Evolutionary conservation across 1,284 basidiomycete species (phyloP), one percentile per base, ranked within the genome.

Genomic region (Psilocybe mexicana): DNA sequence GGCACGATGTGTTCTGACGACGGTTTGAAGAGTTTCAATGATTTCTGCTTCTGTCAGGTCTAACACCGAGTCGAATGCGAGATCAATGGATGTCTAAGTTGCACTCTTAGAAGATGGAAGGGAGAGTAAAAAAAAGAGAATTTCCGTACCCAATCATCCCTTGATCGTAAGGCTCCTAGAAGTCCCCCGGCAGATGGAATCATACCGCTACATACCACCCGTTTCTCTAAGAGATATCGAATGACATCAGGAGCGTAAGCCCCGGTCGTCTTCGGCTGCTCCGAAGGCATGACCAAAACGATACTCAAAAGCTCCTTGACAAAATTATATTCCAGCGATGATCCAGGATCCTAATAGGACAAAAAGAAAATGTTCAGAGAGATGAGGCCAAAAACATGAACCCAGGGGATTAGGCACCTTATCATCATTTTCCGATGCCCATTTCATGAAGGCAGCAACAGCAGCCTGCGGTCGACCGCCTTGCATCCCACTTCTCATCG

Each of bases 21-120:
- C 75, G 14, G 68, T 63, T 45, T 74, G 74, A 4, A 90, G 74
- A 5, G 79, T 72, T 23, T 79, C 74, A 26, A 88, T 74, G 25
- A 90, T 67, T 57, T 89, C 84, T 12, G 72, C 65, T 67, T 92
- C 88, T 1, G 84, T 74, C 47, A 92, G 65, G 67, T 92, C 88
- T 6, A 76, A 65, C 14, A 91, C 83, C 1, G 67, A 73, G 2
- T 72, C 70, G 49, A 91, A 69, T 18, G 87, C 79, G 10, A 83
- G 65, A 50, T 78, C 65, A 42, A 88, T 75, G 2, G 83, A 81
- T 68, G 76, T 74, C 88, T 91, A 57, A 8, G 51, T 33, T 30
- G 44, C 25, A 14, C 58, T 38, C 48, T 45, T 8, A 26, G 7
- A n/a, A 38, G 30, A 46, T 43, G 28, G 18, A 33, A 33, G 30